Conservation (phyloP, 2,329 filamentous ascomycete species). For the Ciborinia camelliae region DNA sequence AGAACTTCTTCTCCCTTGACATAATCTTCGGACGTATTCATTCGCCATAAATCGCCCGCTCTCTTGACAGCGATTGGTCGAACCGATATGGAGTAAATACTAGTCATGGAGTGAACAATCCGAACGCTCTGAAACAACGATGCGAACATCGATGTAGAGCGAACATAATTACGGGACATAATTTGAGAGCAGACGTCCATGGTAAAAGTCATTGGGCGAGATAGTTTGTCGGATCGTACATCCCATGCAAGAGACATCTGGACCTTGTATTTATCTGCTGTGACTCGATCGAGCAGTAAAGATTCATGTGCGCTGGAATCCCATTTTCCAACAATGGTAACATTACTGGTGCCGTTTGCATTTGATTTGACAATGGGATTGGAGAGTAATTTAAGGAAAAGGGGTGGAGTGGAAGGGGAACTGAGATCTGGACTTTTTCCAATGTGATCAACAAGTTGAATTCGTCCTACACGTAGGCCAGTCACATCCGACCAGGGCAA, state of each 20-base stretch:
- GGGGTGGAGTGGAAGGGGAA: constrained; percentile 61
- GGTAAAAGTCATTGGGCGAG: constrained; percentile 84
- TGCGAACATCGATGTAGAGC: constrained; percentile 82
- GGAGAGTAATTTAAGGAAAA: constrained; percentile 72
- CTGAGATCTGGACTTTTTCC: constrained; percentile 82
- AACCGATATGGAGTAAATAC: constrained; percentile 82
- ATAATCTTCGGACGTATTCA: constrained; percentile 93
- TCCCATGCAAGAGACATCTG: constrained; percentile 88
- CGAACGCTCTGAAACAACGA: constrained; percentile 81
- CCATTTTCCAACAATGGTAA: constrained; percentile 90
- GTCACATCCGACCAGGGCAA: constrained; percentile 85
- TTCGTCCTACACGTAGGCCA: constrained; percentile 71
- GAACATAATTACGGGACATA: constrained; percentile 75
- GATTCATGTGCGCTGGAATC: constrained; percentile 92
- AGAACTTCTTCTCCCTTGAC: constrained; percentile 93
- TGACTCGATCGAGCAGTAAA: constrained; percentile 87
- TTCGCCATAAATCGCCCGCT: constrained; percentile 89
- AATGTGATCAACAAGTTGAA: constrained; percentile 78
- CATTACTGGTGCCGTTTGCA: constrained; percentile 82
- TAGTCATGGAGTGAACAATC: constrained; percentile 81
- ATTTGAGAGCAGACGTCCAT: constrained; percentile 81
- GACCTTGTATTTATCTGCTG: constrained; percentile 87
- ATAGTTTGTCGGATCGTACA: constrained; percentile 74
- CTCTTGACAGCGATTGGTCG: constrained; percentile 87
- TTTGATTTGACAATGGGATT: constrained; percentile 80